These are phyloP conservation scores for Zygoascus meyerae DNA, from an alignment of 1,139 yeast genomes.

Conservation along the genomic window DNA sequence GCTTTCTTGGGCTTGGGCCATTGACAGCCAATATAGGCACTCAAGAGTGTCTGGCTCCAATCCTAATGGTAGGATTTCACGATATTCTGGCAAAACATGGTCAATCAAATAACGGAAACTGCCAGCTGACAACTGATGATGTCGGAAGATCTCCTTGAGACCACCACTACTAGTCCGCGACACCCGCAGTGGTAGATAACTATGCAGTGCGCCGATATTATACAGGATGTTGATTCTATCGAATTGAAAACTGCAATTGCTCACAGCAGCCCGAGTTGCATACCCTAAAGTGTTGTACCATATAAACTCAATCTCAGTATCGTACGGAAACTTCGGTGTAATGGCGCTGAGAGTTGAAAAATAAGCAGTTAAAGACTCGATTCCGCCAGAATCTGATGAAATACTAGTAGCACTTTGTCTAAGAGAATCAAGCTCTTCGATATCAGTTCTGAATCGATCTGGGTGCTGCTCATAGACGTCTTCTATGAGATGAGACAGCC, in stretches of 20 bases:
- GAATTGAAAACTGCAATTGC: constrained; percentile 42
- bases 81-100: constrained; percentile 24
- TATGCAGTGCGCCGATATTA: constrained; percentile 62
- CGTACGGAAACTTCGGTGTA: constrained; percentile 41
- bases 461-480: constrained; percentile 63
- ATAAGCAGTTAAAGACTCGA: constrained; percentile 20
- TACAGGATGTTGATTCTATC: constrained; percentile 61
- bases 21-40: constrained; percentile 45
- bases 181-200: constrained; percentile 45
- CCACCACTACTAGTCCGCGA: constrained; percentile 44
- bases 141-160: constrained; percentile 54
- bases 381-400: constrained; percentile 26
- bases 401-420: constrained; percentile 36
- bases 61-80: constrained; percentile 38
- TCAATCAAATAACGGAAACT: constrained; percentile 44
- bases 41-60: constrained; percentile 41
- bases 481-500: constrained; percentile 48
- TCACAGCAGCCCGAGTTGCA: constrained; percentile 42
- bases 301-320: constrained; percentile 45
- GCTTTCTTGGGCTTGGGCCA: constrained; percentile 85
- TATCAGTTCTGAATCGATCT: constrained; percentile 49
- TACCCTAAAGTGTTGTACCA: constrained; percentile 71
- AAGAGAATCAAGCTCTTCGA: constrained; percentile 39
- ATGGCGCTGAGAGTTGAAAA: constrained; percentile 2
- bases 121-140: constrained; percentile 66